Evolutionary conservation across 805 yeast genomes (phyloP), one percentile per base, ranked within the genome.

Genomic region (Starmera dryadoides): DNA sequence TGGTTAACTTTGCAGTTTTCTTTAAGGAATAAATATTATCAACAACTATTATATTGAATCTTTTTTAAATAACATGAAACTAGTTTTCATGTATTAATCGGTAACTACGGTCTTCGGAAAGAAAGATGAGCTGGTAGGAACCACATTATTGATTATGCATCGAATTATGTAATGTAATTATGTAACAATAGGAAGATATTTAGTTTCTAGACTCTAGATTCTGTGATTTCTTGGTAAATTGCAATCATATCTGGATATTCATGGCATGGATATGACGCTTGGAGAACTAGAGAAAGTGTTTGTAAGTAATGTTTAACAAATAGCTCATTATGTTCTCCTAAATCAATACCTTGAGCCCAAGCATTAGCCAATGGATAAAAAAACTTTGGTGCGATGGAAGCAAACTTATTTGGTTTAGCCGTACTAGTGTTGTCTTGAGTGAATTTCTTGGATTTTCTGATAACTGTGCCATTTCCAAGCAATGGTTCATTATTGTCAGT

Each of bases 321-420:
- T 17, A 76, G 45, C 6, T 71, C 66, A 15, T 77, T 73, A 43
- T 70, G 75, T 23, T 70, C 66, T 0, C 82, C 82, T 30, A 77
- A 56, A 39, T 74, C 64, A n/a, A 76, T 68, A 9, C 75, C 72
- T 39, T 69, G 72, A 33, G 71, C 51, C 81, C 80, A 75, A 1
- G 71, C 71, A 39, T 68, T 69, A 0, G 73, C 64, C 31, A 78
- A 55, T 0, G 83, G 81, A 43, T 70, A 76, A 46, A 68, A 78
- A 39, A 74, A 77, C 15, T 51, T 46, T 3, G 59, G 47, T 1
- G 77, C 71, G 10, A 69, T 58, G 32, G 48, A 57, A 25, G 60
- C 52, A 39, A 66, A 64, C 12, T 49, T 50, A 37, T 65, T 64
- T 12, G 49, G 49, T 23, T 43, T 50, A 2, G 38, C n/a, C n/a